Conservation (phyloP, 805 yeast species). For the Yamadazyma philogaea region DNA sequence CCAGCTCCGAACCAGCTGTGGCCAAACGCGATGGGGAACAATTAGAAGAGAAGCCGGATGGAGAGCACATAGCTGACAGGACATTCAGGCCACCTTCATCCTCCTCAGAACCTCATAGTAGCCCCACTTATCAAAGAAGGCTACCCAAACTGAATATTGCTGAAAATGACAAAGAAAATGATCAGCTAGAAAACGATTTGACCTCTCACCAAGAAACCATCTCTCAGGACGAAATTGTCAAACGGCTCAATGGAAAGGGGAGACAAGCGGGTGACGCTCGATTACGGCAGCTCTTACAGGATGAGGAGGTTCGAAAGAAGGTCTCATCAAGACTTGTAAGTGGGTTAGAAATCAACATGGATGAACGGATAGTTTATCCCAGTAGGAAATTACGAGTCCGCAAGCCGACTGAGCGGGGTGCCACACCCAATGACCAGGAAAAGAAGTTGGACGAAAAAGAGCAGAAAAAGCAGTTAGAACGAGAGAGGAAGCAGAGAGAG, state of each 20-base stretch:
- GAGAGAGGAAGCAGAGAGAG: background rate
- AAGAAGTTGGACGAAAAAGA: background rate
- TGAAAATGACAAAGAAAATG: no score
- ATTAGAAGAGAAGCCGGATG: no score
- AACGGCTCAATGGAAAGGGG: background rate
- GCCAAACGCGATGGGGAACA: no score
- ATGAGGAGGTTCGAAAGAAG: background rate
- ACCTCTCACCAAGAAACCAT: background rate
- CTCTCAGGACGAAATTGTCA: background rate
- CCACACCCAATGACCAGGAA: no score
- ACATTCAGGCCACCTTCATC: slow-evolving; percentile 9
- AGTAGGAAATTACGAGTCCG: background rate
- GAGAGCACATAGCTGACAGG: slow-evolving; percentile 6
- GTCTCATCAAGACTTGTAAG: slow-evolving; percentile 4
- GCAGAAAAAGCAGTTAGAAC: background rate
- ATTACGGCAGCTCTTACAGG: background rate
- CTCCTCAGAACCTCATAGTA: slow-evolving; percentile 9
- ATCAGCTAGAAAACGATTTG: background rate
- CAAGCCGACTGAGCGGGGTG: background rate
- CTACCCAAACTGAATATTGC: no score
- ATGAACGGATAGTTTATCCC: background rate
- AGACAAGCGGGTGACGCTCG: slow-evolving; percentile 1
- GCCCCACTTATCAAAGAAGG: slow-evolving; percentile 6
- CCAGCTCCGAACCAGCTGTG: no score
- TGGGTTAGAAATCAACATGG: slow-evolving; percentile 12